Evolutionary conservation across 1,284 basidiomycete species (phyloP), one percentile per base, ranked within the genome.

Genomic region (Cerioporus squamosus): DNA sequence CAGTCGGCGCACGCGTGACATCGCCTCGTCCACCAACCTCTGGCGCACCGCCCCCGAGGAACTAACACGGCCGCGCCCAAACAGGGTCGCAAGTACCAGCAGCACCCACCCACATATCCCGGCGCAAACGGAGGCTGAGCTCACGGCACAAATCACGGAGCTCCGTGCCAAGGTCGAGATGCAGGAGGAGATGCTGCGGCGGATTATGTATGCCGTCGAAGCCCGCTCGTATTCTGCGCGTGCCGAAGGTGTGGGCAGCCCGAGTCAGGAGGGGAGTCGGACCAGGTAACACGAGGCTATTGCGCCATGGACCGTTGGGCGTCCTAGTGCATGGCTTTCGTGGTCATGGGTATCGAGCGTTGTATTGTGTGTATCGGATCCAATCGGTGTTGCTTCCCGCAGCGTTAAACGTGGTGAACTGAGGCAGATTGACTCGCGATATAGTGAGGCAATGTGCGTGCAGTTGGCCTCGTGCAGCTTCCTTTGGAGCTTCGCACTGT

Each of bases 91-190:
- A 14, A 51, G 58, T 57, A 53, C 42, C 7, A 55, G 38, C 22
- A 42, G 55, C n/a, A 26, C 33, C 20, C n/a, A 23, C 43, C 24
- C 18, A 10, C 29, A 36, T 15, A 10, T 29, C 29, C 29, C 33
- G 33, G 17, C 9, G 2, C 33, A 57, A n/a, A 50, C 40, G 14
- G 48, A 53, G 14, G 61, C 78, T 12, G 86, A 86, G 67, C 73
- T 90, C 36, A 82, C 81, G 59, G 72, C 74, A 43, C 87, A 90
- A 71, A 85, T 90, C 40, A 70, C 75, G 6, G 84, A 86, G 53
- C 72, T 90, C 43, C 74, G 78, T 14, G 70, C 63, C 8, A 76
- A 78, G 17, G 77, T 90, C 18, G 84, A 87, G 66, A 69, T 66
- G 55, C 88, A 90, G 63, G 81, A 81, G 3, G 75, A 75, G 63